Evolutionary conservation across 2,329 filamentous ascomycete genomes (phyloP).

Genomic region (Malbranchea cinnamomea): DNA sequence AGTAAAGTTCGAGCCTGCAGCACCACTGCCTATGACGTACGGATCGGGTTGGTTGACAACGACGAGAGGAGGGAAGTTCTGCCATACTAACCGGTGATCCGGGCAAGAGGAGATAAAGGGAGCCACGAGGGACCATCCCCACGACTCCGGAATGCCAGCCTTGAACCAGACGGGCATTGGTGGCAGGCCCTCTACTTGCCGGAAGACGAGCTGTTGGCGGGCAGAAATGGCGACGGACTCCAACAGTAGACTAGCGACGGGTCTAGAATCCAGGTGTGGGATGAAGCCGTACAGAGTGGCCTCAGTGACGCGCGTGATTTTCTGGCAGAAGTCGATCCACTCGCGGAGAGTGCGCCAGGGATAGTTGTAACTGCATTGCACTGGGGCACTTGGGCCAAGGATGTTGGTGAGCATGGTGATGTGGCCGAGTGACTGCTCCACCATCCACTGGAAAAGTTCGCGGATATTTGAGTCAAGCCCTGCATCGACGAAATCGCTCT

Average conservation of each 20-base stretch:
- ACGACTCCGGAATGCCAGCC: conserved; percentile 64
- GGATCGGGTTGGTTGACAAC: conserved; percentile 67
- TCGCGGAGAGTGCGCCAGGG: conserved; percentile 60
- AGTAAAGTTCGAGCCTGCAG: conserved; percentile 43
- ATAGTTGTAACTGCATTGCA: conserved; percentile 70
- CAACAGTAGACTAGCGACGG: conserved; percentile 56
- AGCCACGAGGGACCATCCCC: conserved; percentile 69
- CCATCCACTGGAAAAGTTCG: conserved; percentile 61
- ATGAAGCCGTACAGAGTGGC: conserved; percentile 70
- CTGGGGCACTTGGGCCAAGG: conserved; percentile 53
- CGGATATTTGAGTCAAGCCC: conserved; percentile 57
- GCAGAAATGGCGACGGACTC: conserved; percentile 68
- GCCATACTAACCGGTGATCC: conserved; percentile 63
- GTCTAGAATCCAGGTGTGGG: conserved; percentile 59
- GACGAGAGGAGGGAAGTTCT: conserved; percentile 62
- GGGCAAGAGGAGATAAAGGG: conserved; percentile 71
- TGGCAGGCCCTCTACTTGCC: conserved; percentile 65
- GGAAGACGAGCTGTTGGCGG: conserved; percentile 71
- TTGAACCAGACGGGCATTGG: conserved; percentile 77
- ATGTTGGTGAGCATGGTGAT: conserved; percentile 65
- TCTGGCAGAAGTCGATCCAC: conserved; percentile 72
- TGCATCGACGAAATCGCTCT: conserved; percentile 51
- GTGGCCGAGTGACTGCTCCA: conserved; percentile 61
- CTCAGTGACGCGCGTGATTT: conserved; percentile 69
- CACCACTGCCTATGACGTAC: too few relatives aligned